phyloP scores from a whole-genome alignment of 371 early-diverging fungal species.

The Mortierella polycephala region DNA sequence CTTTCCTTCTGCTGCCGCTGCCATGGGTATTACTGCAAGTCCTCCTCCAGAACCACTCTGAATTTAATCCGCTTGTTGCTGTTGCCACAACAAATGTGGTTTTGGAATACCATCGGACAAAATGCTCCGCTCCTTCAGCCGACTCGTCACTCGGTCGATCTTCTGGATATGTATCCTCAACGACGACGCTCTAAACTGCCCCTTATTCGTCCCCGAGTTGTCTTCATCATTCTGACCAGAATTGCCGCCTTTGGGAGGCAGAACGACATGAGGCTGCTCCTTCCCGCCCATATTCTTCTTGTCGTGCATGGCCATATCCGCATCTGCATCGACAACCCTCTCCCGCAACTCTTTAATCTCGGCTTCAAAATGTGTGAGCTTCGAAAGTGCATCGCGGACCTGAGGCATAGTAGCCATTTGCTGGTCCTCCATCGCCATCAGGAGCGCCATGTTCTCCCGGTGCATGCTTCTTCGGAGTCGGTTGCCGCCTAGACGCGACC shows the following conservation, averaged over 20 bases:
- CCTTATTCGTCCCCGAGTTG: neutral
- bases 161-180: conserved; percentile 29
- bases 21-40: neutral
- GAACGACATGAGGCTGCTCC: neutral
- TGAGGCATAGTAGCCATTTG: conserved; percentile 32
- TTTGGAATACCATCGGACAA: conserved; percentile 9
- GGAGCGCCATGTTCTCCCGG: conserved; percentile 17
- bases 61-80: conserved; percentile 14
- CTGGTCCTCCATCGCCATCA: conserved; percentile 14
- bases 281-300: neutral
- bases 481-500: conserved; percentile 28
- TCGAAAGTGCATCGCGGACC: conserved; percentile 28
- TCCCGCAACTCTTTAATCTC: conserved; percentile 38
- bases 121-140: conserved; percentile 32
- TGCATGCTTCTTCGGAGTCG: conserved; percentile 11
- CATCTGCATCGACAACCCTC: conserved; percentile 16
- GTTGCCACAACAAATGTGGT: neutral
- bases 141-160: conserved; percentile 30
- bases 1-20: no score
- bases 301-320: conserved; percentile 2
- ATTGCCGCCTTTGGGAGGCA: neutral
- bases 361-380: conserved; percentile 38
- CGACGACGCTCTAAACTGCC: neutral
- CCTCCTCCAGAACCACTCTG: neutral
- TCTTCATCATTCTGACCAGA: neutral